Conservation (phyloP, 1,284 basidiomycete genomes). For the Austroboletus niveus region DNA sequence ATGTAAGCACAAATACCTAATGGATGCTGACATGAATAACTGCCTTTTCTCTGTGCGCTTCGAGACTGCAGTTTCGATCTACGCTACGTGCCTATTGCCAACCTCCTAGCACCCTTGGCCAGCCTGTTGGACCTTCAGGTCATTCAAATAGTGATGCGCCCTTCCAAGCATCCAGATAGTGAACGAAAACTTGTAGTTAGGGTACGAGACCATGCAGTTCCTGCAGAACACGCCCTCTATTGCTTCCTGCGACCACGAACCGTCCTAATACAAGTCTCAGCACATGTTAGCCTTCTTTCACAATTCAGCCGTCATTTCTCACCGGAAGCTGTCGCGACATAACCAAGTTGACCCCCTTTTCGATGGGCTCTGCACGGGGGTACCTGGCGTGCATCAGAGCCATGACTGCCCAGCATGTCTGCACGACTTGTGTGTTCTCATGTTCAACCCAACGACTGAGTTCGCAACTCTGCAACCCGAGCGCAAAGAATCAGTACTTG, state of each 20-base stretch:
- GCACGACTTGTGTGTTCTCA: constrained; percentile 83
- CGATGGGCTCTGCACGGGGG: constrained; percentile 78
- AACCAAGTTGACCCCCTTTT: constrained; percentile 78
- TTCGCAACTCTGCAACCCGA: constrained; percentile 75
- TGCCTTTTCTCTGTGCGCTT: no score
- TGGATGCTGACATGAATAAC: no score
- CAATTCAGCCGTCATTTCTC: constrained; percentile 20
- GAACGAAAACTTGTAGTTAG: constrained; percentile 95
- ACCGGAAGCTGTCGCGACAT: constrained; percentile 87
- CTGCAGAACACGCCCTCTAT: constrained; percentile 96
- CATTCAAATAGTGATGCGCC: constrained; percentile 63
- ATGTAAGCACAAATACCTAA: no score
- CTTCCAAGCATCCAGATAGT: constrained; percentile 89
- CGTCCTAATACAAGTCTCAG: constrained; percentile 54
- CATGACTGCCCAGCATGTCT: constrained; percentile 93
- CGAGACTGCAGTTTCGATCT: no score
- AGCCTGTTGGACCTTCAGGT: constrained; percentile 32
- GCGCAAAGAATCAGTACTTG: background rate
- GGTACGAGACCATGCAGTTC: constrained; percentile 90
- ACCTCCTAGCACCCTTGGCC: background rate
- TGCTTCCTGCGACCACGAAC: constrained; percentile 94
- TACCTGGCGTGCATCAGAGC: constrained; percentile 89
- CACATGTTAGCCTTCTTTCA: background rate
- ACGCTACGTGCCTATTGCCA: no score
- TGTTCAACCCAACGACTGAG: constrained; percentile 83